Evolutionary conservation across 169 alveolate genomes (phyloP).

Genomic region (Eimeria maxima): DNA sequence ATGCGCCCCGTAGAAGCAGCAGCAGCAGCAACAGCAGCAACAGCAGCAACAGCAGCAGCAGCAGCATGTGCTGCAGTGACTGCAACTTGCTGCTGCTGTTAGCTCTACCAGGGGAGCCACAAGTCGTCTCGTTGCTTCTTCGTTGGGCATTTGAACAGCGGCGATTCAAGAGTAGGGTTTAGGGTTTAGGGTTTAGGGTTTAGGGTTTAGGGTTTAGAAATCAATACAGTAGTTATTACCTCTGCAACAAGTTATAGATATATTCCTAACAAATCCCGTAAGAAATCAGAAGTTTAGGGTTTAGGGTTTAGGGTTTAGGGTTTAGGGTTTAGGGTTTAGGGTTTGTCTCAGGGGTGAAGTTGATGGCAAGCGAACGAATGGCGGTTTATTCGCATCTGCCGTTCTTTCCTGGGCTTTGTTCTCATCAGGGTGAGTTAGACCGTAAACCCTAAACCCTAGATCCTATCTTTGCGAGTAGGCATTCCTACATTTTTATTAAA

Average conservation of each 20-base stretch:
- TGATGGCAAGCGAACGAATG: slow-evolving; percentile 65
- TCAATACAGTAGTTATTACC: neutral
- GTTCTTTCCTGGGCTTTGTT: slow-evolving; percentile 26
- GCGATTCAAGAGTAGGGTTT: neutral
- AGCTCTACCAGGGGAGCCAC: slow-evolving; percentile 50
- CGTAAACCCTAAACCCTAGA: slow-evolving; percentile 37
- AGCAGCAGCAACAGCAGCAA: neutral
- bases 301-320: slow-evolving; percentile 47
- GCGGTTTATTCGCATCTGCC: slow-evolving; percentile 62
- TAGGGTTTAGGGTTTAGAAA: slow-evolving; percentile 34
- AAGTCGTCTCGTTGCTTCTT: slow-evolving; percentile 53
- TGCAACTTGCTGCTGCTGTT: slow-evolving; percentile 63
- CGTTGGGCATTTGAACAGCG: slow-evolving; percentile 76
- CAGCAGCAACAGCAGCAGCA: neutral
- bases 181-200: slow-evolving; percentile 42
- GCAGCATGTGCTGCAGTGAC: neutral
- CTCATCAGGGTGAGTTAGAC: slow-evolving; percentile 50
- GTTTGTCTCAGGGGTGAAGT: slow-evolving; percentile 61
- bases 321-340: slow-evolving; percentile 38
- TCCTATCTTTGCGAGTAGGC: neutral
- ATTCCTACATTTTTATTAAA: neutral
- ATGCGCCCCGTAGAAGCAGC: neutral
- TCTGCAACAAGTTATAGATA: neutral
- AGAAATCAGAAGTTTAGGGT: slow-evolving; percentile 4
- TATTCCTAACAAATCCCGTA: neutral